Percentiles rank a stretch among this genome's conserved stretches.
Conservation (phyloP, 306 rosid genomes). For the Medicago ruthenica region DNA sequence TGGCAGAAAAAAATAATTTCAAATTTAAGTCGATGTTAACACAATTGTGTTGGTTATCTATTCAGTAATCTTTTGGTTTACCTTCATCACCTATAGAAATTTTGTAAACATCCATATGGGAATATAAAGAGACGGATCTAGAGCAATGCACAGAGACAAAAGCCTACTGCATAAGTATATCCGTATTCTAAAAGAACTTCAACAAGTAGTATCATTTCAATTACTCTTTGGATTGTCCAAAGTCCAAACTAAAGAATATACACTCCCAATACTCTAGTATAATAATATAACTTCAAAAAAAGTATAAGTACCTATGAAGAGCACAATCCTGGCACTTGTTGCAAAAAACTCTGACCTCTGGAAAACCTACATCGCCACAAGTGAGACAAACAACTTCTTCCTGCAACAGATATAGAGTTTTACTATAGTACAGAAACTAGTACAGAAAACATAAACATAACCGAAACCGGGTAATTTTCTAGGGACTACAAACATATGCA, state of each 20-base stretch:
- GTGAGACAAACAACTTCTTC: conserved; percentile 45
- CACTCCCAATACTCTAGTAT: background rate
- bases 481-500: no score
- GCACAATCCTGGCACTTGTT: conserved; percentile 38
- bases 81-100: conserved; percentile 1
- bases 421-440: no score
- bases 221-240: conserved; percentile 11
- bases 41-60: background rate
- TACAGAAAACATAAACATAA: no score
- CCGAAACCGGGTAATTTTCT: no score
- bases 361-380: conserved; percentile 47
- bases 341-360: conserved; percentile 46
- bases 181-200: background rate
- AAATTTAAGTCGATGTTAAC: background rate
- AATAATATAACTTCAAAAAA: conserved; percentile 7
- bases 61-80: conserved; percentile 20
- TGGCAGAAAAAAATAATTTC: background rate
- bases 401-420: no score
- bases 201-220: background rate
- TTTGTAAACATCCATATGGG: background rate
- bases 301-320: conserved; percentile 50
- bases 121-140: conserved; percentile 11
- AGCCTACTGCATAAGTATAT: background rate
- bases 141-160: background rate
- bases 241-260: conserved; percentile 10